Evolutionary conservation across 352 stramenopile genomes (phyloP).

Genomic region (Thalassiosira exigua): DNA sequence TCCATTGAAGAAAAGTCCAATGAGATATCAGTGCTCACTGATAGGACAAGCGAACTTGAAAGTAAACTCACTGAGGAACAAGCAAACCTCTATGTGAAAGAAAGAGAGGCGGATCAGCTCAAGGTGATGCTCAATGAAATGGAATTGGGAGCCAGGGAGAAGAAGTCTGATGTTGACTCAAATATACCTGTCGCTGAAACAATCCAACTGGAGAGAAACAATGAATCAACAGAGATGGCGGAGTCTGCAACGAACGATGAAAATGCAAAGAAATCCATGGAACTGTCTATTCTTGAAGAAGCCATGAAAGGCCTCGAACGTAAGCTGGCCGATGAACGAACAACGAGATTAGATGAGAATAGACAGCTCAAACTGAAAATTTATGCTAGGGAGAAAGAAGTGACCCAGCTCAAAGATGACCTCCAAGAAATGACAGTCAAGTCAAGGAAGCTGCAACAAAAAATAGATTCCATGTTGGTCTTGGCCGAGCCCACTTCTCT

Average conservation of each 20-base stretch:
- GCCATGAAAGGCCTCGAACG: slow-evolving; percentile 5
- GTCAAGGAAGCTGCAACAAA: slow-evolving; percentile 21
- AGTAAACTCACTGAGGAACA: slow-evolving; percentile 26
- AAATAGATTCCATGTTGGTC: slow-evolving; percentile 6
- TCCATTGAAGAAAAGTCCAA: slow-evolving; percentile 8
- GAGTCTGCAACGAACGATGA: neutral
- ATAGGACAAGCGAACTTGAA: slow-evolving; percentile 3
- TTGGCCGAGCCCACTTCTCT: slow-evolving; percentile 17
- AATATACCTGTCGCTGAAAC: no score
- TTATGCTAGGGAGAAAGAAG: slow-evolving; percentile 20
- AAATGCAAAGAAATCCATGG: slow-evolving; percentile 4
- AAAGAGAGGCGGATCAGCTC: no score
- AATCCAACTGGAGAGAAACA: no score
- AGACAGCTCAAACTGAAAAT: slow-evolving; percentile 7
- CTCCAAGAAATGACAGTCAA: slow-evolving; percentile 6
- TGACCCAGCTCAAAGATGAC: slow-evolving; percentile 12
- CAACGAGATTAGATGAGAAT: slow-evolving; percentile 8
- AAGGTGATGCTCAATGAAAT: no score
- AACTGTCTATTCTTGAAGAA: slow-evolving; percentile 11
- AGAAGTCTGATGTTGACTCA: no score
- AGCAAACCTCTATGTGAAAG: no score
- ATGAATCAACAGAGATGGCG: no score
- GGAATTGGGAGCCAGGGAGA: no score
- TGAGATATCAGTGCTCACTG: slow-evolving; percentile 5
- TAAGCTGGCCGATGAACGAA: slow-evolving; percentile 25